Evolutionary conservation across 306 rosid genomes (phyloP).

Genomic region (Casuarina glauca): DNA sequence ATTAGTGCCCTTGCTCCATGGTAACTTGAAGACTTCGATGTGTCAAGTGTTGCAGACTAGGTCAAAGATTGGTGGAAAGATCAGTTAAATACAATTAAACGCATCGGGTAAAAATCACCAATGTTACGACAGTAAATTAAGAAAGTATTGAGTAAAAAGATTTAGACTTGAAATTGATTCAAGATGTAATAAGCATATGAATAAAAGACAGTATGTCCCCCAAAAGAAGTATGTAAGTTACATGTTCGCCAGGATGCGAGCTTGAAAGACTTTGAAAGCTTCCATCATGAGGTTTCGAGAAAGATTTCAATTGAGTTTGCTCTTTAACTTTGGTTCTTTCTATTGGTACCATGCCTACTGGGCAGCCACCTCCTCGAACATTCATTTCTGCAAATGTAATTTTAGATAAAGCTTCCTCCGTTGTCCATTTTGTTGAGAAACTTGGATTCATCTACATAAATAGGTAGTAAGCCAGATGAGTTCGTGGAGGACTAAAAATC

Average conservation of each 20-base stretch:
- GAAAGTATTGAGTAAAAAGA: too few relatives aligned
- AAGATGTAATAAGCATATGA: too few relatives aligned
- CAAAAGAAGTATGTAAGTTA: background rate
- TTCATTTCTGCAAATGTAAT: background rate
- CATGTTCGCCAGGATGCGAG: background rate
- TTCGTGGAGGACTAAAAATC: background rate
- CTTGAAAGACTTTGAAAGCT: background rate
- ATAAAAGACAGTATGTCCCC: too few relatives aligned
- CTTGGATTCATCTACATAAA: slow-evolving; percentile 9
- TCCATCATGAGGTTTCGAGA: background rate
- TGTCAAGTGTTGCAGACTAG: background rate
- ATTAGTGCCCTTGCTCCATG: background rate
- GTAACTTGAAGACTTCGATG: background rate
- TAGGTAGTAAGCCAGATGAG: background rate
- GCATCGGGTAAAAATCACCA: too few relatives aligned
- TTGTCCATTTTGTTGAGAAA: background rate
- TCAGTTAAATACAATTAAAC: background rate
- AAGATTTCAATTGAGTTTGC: background rate
- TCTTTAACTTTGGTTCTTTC: slow-evolving; percentile 19
- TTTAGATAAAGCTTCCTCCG: slow-evolving; percentile 1
- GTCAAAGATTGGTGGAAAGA: background rate
- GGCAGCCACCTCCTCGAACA: slow-evolving; percentile 19
- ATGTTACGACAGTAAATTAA: too few relatives aligned
- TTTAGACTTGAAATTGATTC: too few relatives aligned
- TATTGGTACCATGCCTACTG: slow-evolving; percentile 26